phyloP scores from a whole-genome alignment of 225 moss, liverwort and hornwort species.

The Sphagnum contortum region DNA sequence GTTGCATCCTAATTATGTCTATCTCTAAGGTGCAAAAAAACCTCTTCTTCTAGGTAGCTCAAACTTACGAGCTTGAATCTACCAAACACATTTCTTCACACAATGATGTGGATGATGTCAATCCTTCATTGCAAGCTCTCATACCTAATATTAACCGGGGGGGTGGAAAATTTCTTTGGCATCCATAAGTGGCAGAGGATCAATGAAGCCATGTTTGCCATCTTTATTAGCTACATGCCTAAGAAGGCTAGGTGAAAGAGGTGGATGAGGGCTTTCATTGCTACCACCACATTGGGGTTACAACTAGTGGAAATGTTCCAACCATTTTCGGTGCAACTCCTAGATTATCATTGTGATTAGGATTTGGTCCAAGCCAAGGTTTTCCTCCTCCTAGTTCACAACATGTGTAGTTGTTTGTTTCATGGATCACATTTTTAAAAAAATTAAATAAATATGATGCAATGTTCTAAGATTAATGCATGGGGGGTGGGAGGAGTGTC shows the following conservation, averaged over 20 bases:
- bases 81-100: too few relatives aligned
- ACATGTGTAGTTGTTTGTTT: constrained; percentile 47
- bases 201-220: constrained; percentile 57
- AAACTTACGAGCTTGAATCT: too few relatives aligned
- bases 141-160: constrained; percentile 17
- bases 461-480: constrained; percentile 67
- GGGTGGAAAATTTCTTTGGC: constrained; percentile 64
- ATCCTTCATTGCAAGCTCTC: too few relatives aligned
- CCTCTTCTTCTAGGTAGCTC: too few relatives aligned
- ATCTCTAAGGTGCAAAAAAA: too few relatives aligned
- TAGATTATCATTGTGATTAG: constrained; percentile 83
- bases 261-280: constrained; percentile 40
- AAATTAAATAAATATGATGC: constrained; percentile 63
- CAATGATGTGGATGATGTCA: too few relatives aligned
- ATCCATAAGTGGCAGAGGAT: constrained; percentile 17
- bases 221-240: constrained; percentile 40
- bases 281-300: constrained; percentile 61
- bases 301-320: constrained; percentile 35
- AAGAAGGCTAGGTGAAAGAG: constrained; percentile 41
- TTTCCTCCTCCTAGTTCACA: constrained; percentile 34
- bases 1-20: too few relatives aligned
- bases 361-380: constrained; percentile 89
- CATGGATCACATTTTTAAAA: constrained; percentile 64
- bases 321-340: constrained; percentile 60
- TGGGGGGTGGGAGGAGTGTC: constrained; percentile 51